Evolutionary conservation across 2,329 filamentous ascomycete genomes (phyloP).

Genomic region (Penicillium sp.): DNA sequence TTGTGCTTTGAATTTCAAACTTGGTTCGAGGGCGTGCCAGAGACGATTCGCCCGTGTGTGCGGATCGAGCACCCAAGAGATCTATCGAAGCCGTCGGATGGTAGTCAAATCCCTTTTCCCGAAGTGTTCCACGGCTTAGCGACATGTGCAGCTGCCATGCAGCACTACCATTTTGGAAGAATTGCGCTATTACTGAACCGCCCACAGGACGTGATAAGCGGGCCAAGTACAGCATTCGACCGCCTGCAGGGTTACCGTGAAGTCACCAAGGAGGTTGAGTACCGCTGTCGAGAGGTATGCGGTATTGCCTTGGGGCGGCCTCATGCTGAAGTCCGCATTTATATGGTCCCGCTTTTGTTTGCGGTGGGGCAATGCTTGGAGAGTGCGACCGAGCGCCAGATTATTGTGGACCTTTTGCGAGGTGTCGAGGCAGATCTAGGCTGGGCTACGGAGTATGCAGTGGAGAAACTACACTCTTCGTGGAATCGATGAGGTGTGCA

Average conservation of each 20-base stretch:
- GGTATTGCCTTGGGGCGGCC: conserved; percentile 60
- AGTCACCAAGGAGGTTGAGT: conserved; percentile 57
- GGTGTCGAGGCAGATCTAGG: conserved; percentile 64
- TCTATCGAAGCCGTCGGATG: conserved; percentile 34
- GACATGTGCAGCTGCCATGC: conserved; percentile 65
- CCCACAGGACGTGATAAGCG: conserved; percentile 57
- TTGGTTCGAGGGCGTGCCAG: conserved; percentile 60
- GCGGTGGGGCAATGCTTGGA: conserved; percentile 62
- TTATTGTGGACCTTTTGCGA: conserved; percentile 57
- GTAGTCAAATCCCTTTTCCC: conserved; percentile 45
- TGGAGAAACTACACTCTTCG: conserved; percentile 49
- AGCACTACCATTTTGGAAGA: conserved; percentile 65
- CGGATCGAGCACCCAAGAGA: conserved; percentile 45
- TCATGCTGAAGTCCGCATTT: conserved; percentile 59
- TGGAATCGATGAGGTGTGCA: conserved; percentile 29
- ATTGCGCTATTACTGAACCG: conserved; percentile 64
- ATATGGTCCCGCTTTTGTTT: conserved; percentile 61
- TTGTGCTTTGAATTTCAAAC: conserved; percentile 57
- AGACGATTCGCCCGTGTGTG: conserved; percentile 59
- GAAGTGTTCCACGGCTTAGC: conserved; percentile 64
- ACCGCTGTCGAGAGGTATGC: conserved; percentile 61
- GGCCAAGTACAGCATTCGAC: conserved; percentile 55
- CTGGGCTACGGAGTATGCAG: conserved; percentile 60
- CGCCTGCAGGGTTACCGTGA: conserved; percentile 59
- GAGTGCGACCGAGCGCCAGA: conserved; percentile 53